phyloP scores from a whole-genome alignment of 371 early-diverging fungal genomes.

The Apophysomyces trapeziformis region DNA sequence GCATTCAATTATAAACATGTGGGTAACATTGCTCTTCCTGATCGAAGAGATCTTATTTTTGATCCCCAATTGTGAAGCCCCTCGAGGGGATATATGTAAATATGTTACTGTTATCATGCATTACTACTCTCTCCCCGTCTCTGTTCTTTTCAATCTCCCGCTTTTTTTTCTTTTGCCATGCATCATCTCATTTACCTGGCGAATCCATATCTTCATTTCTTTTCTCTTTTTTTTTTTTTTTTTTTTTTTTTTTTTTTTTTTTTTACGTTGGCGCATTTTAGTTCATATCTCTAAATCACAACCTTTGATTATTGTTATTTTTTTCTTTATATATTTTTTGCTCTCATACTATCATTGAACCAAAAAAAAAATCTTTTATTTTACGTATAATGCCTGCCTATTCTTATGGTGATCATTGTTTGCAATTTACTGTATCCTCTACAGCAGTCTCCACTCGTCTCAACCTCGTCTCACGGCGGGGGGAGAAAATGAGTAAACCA shows the following conservation, averaged over 20 bases:
- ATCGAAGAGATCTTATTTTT: slow-evolving; percentile 9
- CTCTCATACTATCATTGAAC: slow-evolving; percentile 10
- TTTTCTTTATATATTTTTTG: not conserved
- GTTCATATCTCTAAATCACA: slow-evolving; percentile 1
- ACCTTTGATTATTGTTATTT: slow-evolving; percentile 7
- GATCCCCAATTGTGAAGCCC: slow-evolving; percentile 11
- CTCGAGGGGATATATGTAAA: slow-evolving; percentile 9
- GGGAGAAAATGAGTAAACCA: no score
- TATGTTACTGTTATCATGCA: slow-evolving; percentile 11
- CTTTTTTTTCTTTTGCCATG: slow-evolving; percentile 9
- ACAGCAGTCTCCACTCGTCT: no score
- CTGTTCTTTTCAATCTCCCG: not conserved
- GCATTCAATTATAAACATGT: slow-evolving; percentile 3
- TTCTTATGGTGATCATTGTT: no score
- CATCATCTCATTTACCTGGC: slow-evolving; percentile 9
- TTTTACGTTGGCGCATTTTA: slow-evolving; percentile 7
- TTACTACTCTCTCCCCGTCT: slow-evolving; percentile 7
- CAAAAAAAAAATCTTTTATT: not conserved
- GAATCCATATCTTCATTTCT: slow-evolving; percentile 8
- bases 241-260: no score
- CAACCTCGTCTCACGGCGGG: no score
- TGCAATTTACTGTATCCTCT: no score
- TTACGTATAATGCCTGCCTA: no score
- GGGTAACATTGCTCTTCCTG: slow-evolving; percentile 5
- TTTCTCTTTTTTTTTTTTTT: not conserved